phyloP scores from a whole-genome alignment of 768 basidiomycete species.

The Serpula lacrymans region DNA sequence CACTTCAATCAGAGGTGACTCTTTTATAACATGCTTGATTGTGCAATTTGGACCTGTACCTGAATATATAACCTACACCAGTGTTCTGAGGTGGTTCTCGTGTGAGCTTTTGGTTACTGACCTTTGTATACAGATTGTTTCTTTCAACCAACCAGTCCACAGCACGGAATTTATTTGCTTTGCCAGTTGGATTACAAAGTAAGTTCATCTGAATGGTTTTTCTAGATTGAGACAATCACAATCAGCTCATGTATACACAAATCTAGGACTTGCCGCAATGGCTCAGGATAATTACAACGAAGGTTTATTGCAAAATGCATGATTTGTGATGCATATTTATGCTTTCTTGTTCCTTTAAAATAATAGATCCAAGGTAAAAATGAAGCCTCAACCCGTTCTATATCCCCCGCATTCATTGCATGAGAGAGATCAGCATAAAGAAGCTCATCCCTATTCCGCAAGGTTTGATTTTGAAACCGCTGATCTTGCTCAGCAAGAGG shows the following conservation, averaged over 20 bases:
- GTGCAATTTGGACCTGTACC: conserved; percentile 6
- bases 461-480: conserved; percentile 16
- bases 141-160: conserved; percentile 31
- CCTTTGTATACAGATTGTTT: conserved; percentile 30
- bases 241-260: background rate
- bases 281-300: conserved; percentile 12
- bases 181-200: conserved; percentile 32
- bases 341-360: conserved; percentile 28
- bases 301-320: conserved; percentile 19
- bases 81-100: too few relatives aligned
- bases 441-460: conserved; percentile 19
- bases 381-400: conserved; percentile 26
- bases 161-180: conserved; percentile 16
- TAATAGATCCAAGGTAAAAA: conserved; percentile 25
- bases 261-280: conserved; percentile 7
- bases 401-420: conserved; percentile 26
- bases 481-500: conserved; percentile 20
- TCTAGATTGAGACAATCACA: background rate
- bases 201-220: conserved; percentile 18
- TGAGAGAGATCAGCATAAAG: conserved; percentile 29
- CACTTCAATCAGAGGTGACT: conserved; percentile 14
- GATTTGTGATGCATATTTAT: conserved; percentile 22
- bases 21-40: conserved; percentile 11
- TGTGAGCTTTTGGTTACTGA: too few relatives aligned
- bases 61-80: conserved; percentile 7